Percentiles rank a stretch among this genome's conserved stretches.
These are phyloP conservation scores for Hypoxylon intermedium DNA, from an alignment of 495 filamentous ascomycete species.

Conservation along the genomic window DNA sequence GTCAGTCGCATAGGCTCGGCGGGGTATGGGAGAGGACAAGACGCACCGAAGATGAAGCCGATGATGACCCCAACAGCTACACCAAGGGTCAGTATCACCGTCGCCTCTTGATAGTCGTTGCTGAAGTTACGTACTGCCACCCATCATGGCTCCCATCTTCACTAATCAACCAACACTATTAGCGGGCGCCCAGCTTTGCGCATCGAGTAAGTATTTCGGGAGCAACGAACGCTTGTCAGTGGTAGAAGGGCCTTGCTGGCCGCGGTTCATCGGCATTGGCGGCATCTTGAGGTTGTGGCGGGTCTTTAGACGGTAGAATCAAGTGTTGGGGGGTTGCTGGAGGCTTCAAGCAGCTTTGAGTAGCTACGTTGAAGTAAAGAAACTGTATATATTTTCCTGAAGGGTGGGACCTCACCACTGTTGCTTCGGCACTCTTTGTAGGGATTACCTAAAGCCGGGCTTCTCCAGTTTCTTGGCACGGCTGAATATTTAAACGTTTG, in stretches of 20 bases:
- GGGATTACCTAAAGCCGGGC: constrained; percentile 26
- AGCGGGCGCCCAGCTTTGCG: constrained; percentile 43
- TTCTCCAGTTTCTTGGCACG: constrained; percentile 15
- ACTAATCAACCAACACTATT: constrained; percentile 60
- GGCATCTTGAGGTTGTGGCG: constrained; percentile 50
- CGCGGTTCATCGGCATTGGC: constrained; percentile 52
- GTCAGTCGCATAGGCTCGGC: constrained; percentile 31
- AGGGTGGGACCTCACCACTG: constrained; percentile 8
- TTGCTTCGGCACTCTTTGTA: background rate
- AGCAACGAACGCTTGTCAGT: constrained; percentile 85
- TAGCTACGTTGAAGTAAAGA: background rate
- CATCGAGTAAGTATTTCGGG: background rate
- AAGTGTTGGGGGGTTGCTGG: background rate
- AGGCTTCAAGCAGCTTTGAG: background rate
- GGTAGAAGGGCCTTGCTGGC: constrained; percentile 72
- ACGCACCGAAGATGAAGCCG: constrained; percentile 92
- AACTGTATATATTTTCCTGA: background rate
- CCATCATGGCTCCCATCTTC: constrained; percentile 98
- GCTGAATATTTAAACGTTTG: background rate
- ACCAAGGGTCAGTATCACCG: constrained; percentile 9
- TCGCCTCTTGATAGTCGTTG: background rate
- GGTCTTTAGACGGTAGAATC: background rate
- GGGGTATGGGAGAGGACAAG: background rate
- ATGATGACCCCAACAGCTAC: constrained; percentile 93
- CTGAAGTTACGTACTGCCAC: constrained; percentile 73